Percentiles rank a stretch among this genome's conserved stretches.
Evolutionary conservation across 2,329 filamentous ascomycete species (phyloP).

Genomic region (Exophiala bonariae): DNA sequence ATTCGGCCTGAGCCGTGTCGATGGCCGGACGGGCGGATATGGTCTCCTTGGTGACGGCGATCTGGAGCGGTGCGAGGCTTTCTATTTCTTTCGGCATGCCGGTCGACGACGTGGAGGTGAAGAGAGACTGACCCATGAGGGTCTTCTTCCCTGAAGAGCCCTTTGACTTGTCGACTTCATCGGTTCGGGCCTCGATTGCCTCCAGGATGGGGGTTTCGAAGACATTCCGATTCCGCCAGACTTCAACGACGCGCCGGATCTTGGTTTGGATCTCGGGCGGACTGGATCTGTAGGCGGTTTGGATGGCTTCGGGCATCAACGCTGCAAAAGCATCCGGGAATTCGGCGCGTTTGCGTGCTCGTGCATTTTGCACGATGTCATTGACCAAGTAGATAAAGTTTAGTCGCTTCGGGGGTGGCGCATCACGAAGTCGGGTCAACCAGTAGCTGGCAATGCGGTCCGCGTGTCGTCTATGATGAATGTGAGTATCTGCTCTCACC

Average conservation of each 20-base stretch:
- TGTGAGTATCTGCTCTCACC: slow-evolving; percentile 6
- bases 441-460: slow-evolving; percentile 89
- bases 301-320: slow-evolving; percentile 84
- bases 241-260: slow-evolving; percentile 83
- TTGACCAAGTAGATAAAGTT: slow-evolving; percentile 95
- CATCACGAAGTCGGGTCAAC: slow-evolving; percentile 86
- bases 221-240: slow-evolving; percentile 84
- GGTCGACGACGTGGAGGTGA: slow-evolving; percentile 57
- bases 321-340: slow-evolving; percentile 91
- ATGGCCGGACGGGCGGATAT: slow-evolving; percentile 66
- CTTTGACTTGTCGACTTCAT: slow-evolving; percentile 63
- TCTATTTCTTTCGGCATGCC: slow-evolving; percentile 72
- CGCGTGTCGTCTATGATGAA: slow-evolving; percentile 71
- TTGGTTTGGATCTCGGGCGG: slow-evolving; percentile 84
- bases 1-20: slow-evolving; percentile 75
- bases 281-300: slow-evolving; percentile 86
- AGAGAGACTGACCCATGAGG: slow-evolving; percentile 68
- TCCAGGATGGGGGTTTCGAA: slow-evolving; percentile 80
- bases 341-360: slow-evolving; percentile 86
- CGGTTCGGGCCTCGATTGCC: slow-evolving; percentile 75
- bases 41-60: slow-evolving; percentile 70
- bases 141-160: slow-evolving; percentile 48
- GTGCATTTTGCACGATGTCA: slow-evolving; percentile 95
- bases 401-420: slow-evolving; percentile 78
- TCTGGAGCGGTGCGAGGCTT: slow-evolving; percentile 72